These are phyloP conservation scores for Betula pendula DNA, from an alignment of 306 rosid species.

Conservation along the genomic window DNA sequence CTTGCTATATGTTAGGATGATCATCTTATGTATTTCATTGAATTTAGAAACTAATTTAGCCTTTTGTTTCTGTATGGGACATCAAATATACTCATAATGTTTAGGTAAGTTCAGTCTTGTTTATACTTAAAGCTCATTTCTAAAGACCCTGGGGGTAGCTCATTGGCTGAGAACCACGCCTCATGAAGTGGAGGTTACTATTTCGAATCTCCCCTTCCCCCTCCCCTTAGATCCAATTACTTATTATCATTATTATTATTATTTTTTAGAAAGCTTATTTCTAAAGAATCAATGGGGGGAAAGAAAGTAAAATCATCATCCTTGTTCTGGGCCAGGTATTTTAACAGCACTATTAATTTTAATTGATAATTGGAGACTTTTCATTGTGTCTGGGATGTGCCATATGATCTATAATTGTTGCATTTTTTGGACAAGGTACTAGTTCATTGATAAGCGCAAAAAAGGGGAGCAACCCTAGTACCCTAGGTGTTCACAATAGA, in stretches of 20 bases:
- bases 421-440: background rate
- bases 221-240: too few relatives aligned
- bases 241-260: too few relatives aligned
- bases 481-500: background rate
- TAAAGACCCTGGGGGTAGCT: too few relatives aligned
- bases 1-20: background rate
- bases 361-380: background rate
- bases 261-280: background rate
- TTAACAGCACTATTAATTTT: background rate
- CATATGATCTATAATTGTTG: background rate
- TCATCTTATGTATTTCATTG: background rate
- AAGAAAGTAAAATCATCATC: background rate
- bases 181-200: too few relatives aligned
- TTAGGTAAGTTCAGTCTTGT: background rate
- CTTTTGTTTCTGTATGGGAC: background rate
- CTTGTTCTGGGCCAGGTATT: background rate
- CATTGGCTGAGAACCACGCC: too few relatives aligned
- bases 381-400: background rate
- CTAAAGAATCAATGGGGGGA: background rate
- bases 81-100: background rate
- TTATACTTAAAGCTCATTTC: background rate
- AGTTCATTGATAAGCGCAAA: background rate
- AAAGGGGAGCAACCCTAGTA: background rate
- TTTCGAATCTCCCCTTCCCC: too few relatives aligned
- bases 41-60: background rate